Conservation (phyloP, 495 filamentous ascomycete genomes). For the Penicillium paradoxum region DNA sequence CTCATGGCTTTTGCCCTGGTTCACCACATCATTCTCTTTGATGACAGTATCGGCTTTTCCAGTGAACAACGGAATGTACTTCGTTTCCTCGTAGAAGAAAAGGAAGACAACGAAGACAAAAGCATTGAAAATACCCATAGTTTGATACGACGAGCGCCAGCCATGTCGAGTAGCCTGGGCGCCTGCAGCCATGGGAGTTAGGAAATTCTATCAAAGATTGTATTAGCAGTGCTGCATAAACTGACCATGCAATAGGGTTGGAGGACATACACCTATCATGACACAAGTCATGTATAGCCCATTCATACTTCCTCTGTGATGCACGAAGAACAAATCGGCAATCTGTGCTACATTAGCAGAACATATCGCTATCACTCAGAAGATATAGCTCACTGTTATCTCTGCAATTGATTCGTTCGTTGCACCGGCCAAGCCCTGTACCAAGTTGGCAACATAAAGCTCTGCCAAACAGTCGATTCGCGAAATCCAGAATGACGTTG, state of each 20-base stretch:
- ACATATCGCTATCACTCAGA: background rate
- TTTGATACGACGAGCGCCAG: slow-evolving; percentile 30
- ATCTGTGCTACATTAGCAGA: slow-evolving; percentile 21
- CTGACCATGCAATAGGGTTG: background rate
- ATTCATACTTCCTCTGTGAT: slow-evolving; percentile 35
- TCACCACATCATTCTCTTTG: background rate
- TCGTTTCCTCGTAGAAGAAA: slow-evolving; percentile 34
- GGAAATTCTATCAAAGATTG: slow-evolving; percentile 24
- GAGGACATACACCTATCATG: slow-evolving; percentile 31
- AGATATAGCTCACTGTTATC: slow-evolving; percentile 23
- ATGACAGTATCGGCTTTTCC: slow-evolving; percentile 2
- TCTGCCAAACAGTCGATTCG: slow-evolving; percentile 21
- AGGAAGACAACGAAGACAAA: slow-evolving; percentile 26
- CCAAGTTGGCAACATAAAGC: slow-evolving; percentile 28
- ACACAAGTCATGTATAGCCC: slow-evolving; percentile 33
- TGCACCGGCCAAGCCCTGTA: slow-evolving; percentile 31
- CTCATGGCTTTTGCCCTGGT: background rate
- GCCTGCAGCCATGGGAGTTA: slow-evolving; percentile 33
- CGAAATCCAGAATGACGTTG: slow-evolving; percentile 27
- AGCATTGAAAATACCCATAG: slow-evolving; percentile 27
- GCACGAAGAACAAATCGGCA: slow-evolving; percentile 36
- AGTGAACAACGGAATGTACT: slow-evolving; percentile 23
- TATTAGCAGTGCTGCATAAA: background rate
- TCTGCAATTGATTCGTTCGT: slow-evolving; percentile 33
- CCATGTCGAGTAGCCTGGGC: slow-evolving; percentile 27